Percentiles rank a stretch among this genome's conserved stretches.
phyloP scores from a whole-genome alignment of 1,284 basidiomycete species.

The Ustilago shanxiensis region DNA sequence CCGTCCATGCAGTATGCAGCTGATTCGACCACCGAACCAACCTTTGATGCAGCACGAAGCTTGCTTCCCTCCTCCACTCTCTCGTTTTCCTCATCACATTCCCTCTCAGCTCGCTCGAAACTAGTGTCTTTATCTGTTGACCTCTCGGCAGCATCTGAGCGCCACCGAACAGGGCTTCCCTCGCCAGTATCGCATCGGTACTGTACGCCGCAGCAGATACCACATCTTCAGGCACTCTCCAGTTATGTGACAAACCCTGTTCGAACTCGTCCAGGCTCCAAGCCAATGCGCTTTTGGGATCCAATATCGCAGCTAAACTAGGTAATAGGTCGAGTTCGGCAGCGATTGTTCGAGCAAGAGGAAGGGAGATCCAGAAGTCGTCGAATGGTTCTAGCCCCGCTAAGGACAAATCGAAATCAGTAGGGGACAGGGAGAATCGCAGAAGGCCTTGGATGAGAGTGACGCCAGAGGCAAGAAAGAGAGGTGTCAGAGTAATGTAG shows the following conservation, averaged over 20 bases:
- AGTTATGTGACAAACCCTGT: conserved; percentile 36
- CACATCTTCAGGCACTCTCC: conserved; percentile 25
- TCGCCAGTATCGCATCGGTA: conserved; percentile 32
- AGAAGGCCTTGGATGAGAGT: conserved; percentile 40
- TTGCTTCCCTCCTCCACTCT: not conserved
- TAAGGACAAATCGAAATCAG: conserved; percentile 25
- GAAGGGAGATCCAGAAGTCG: conserved; percentile 42
- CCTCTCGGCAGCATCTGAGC: conserved; percentile 22
- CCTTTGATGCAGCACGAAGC: conserved; percentile 15
- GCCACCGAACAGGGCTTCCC: not conserved
- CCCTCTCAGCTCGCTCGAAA: conserved; percentile 21
- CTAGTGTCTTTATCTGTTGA: conserved; percentile 36
- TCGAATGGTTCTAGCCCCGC: conserved; percentile 51
- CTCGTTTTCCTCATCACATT: not conserved
- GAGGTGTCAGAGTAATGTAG: conserved; percentile 34
- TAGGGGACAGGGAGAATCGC: conserved; percentile 10
- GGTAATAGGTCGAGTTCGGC: conserved; percentile 7
- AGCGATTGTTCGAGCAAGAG: conserved; percentile 19
- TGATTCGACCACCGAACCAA: conserved; percentile 28
- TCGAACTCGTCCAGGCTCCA: conserved; percentile 48
- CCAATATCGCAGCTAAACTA: conserved; percentile 16
- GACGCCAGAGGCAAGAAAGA: conserved; percentile 21
- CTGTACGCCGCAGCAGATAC: conserved; percentile 27
- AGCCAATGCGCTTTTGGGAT: conserved; percentile 4
- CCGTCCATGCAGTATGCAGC: not conserved